Evolutionary conservation across 2,329 filamentous ascomycete species (phyloP).

Genomic region (Fusarium pininemorale): DNA sequence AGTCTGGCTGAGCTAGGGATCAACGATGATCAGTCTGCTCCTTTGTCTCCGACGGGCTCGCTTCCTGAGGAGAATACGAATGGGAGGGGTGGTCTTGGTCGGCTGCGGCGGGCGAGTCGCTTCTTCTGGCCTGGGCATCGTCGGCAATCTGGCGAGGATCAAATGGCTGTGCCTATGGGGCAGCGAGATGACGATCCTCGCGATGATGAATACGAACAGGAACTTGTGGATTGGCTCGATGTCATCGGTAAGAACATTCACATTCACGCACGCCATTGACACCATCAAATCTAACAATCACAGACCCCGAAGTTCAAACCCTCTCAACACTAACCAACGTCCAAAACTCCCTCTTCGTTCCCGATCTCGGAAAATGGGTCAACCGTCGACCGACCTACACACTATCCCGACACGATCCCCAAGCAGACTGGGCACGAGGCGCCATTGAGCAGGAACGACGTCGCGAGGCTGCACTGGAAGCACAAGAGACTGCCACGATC

Average conservation of each 20-base stretch:
- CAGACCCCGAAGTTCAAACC: constrained; percentile 85
- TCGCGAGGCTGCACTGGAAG: constrained; percentile 17
- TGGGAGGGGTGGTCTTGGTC: not conserved
- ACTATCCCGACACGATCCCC: constrained; percentile 61
- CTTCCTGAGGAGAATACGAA: constrained; percentile 37
- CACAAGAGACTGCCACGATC: not conserved
- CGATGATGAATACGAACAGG: constrained; percentile 51
- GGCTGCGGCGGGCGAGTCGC: constrained; percentile 38
- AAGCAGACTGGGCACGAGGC: constrained; percentile 37
- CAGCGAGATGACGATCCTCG: constrained; percentile 9
- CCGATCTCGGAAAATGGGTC: constrained; percentile 77
- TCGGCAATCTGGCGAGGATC: constrained; percentile 4
- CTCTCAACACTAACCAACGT: constrained; percentile 87
- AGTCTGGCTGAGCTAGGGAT: constrained; percentile 48
- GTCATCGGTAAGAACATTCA: constrained; percentile 47
- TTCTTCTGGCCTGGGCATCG: constrained; percentile 42
- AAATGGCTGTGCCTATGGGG: not conserved
- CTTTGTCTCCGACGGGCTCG: constrained; percentile 42
- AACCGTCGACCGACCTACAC: constrained; percentile 84
- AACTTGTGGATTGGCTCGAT: constrained; percentile 53
- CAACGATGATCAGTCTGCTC: constrained; percentile 5
- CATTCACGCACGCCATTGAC: too few relatives aligned
- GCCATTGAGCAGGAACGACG: constrained; percentile 32
- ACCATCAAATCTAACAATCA: not conserved
- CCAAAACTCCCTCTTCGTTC: constrained; percentile 88